Conservation (phyloP, 768 basidiomycete genomes). For the Krasilnikovozyma curviuscula region DNA sequence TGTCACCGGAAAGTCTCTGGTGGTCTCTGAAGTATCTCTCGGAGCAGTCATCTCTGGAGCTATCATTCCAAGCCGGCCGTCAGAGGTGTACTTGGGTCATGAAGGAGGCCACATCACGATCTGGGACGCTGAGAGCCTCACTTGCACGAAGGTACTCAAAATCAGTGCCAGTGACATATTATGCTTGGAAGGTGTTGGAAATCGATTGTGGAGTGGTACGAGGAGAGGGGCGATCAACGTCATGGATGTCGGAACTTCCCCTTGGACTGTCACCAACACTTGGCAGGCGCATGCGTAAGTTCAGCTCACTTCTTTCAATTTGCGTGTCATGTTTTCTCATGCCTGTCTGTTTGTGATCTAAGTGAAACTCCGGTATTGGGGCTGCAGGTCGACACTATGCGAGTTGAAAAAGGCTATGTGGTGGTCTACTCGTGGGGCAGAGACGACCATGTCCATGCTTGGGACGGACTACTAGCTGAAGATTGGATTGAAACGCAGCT, state of each 20-base stretch:
- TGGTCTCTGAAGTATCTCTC: constrained; percentile 45
- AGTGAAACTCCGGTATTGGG: not conserved
- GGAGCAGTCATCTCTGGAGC: constrained; percentile 71
- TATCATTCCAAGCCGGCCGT: constrained; percentile 46
- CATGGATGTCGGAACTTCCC: constrained; percentile 46
- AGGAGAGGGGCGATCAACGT: constrained; percentile 62
- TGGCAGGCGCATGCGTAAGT: constrained; percentile 59
- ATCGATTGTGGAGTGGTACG: constrained; percentile 70
- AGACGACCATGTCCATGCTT: constrained; percentile 48
- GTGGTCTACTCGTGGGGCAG: constrained; percentile 57
- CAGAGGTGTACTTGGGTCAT: constrained; percentile 63
- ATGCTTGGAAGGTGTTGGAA: constrained; percentile 62
- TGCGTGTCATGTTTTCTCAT: not conserved
- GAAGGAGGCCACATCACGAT: constrained; percentile 74
- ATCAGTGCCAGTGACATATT: constrained; percentile 65
- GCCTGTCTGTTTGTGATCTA: not conserved
- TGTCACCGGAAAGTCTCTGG: constrained; percentile 32
- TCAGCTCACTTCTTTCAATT: not conserved
- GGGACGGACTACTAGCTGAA: constrained; percentile 71
- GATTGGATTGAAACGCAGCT: constrained; percentile 75
- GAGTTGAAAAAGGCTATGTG: constrained; percentile 26
- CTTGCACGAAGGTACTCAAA: constrained; percentile 56
- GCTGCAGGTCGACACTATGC: constrained; percentile 17
- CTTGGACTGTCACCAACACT: constrained; percentile 70
- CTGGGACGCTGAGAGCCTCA: constrained; percentile 38